phyloP scores from a whole-genome alignment of 768 basidiomycete genomes.

The Termitomyces sp. region DNA sequence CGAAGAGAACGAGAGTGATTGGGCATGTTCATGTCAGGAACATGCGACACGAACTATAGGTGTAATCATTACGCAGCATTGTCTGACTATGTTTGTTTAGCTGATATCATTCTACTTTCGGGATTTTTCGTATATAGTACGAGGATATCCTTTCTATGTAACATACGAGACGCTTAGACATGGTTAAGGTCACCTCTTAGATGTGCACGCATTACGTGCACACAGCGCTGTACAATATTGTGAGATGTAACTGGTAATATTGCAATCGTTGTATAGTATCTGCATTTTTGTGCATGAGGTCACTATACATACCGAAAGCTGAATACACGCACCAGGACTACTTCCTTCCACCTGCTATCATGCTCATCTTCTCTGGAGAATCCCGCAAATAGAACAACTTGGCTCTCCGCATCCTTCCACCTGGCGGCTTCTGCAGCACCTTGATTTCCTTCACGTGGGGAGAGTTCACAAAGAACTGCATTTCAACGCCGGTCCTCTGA shows the following conservation, averaged over 20 bases:
- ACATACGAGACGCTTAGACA: not conserved
- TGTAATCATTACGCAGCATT: conserved; percentile 1
- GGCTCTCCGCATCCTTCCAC: conserved; percentile 65
- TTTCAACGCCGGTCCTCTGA: conserved; percentile 88
- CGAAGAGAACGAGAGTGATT: conserved; percentile 55
- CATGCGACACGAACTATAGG: conserved; percentile 7
- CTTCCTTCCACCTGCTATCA: conserved; percentile 50
- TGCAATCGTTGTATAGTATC: not conserved
- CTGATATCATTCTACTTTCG: conserved; percentile 14
- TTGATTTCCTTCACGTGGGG: conserved; percentile 88
- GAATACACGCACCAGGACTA: conserved; percentile 17
- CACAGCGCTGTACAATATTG: not conserved
- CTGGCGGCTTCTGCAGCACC: conserved; percentile 64
- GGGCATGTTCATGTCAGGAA: conserved; percentile 36
- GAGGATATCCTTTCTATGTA: not conserved
- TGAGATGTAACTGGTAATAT: not conserved
- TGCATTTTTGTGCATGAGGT: not conserved
- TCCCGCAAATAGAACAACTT: conserved; percentile 83
- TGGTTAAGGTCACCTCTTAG: not conserved
- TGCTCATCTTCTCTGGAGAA: conserved; percentile 82
- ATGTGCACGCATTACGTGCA: not conserved
- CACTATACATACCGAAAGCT: not conserved
- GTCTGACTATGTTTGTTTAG: conserved; percentile 15
- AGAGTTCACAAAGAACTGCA: conserved; percentile 84
- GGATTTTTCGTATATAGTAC: conserved; percentile 1